Evolutionary conservation across 805 yeast species (phyloP).

Genomic region (Yueomyces sp.): DNA sequence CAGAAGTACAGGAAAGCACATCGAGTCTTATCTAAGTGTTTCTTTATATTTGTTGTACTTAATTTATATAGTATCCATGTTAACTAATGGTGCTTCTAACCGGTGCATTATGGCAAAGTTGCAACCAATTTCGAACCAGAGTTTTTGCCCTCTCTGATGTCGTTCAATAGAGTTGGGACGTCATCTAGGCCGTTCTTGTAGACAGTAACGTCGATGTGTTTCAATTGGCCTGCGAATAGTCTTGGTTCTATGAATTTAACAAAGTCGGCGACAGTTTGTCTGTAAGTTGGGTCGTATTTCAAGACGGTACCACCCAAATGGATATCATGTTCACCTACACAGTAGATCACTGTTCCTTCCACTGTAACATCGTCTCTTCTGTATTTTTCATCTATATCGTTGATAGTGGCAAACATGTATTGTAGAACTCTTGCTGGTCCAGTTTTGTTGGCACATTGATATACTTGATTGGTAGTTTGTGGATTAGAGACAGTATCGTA

Average conservation of each 20-base stretch:
- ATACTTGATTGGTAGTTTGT: slow-evolving; percentile 22
- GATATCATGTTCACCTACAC: slow-evolving; percentile 25
- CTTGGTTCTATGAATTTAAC: slow-evolving; percentile 17
- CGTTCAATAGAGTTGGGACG: slow-evolving; percentile 15
- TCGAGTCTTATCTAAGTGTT: no score
- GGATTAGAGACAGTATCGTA: slow-evolving; percentile 25
- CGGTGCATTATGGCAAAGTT: no score
- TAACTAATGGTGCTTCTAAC: no score
- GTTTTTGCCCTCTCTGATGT: slow-evolving; percentile 18
- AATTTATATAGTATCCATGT: no score
- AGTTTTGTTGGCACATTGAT: slow-evolving; percentile 25
- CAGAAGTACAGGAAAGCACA: no score
- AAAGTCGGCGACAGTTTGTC: slow-evolving; percentile 15
- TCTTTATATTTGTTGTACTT: no score
- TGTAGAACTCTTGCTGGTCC: slow-evolving; percentile 25
- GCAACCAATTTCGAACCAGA: slow-evolving; percentile 21
- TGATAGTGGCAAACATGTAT: background rate
- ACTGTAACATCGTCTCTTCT: slow-evolving; percentile 25
- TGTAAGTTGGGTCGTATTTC: slow-evolving; percentile 3
- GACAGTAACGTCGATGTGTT: slow-evolving; percentile 15
- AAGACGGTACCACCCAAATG: slow-evolving; percentile 14
- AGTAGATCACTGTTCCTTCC: slow-evolving; percentile 27
- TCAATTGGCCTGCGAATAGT: slow-evolving; percentile 9
- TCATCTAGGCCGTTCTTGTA: slow-evolving; percentile 22
- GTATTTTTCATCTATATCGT: slow-evolving; percentile 4